Evolutionary conservation across 2,329 filamentous ascomycete species (phyloP).

Genomic region (Penicillium sp.): DNA sequence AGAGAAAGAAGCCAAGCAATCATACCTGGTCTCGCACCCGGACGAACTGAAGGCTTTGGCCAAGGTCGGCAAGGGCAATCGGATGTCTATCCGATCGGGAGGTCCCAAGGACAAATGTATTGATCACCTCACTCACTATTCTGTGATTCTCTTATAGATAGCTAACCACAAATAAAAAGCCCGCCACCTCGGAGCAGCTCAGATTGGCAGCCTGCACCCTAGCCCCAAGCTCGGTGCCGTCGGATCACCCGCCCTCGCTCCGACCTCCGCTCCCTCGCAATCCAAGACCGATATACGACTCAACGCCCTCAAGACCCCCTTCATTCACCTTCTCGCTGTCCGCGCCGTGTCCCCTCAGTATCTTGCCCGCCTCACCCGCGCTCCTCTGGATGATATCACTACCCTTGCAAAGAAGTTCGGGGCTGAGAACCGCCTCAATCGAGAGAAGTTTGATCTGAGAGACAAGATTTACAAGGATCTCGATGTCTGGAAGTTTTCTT

Average conservation of each 20-base stretch:
- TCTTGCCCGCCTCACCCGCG: constrained; percentile 52
- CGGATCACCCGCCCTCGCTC: constrained; percentile 44
- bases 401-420: constrained; percentile 58
- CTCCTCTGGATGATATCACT: constrained; percentile 54
- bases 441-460: constrained; percentile 57
- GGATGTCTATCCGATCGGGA: constrained; percentile 9
- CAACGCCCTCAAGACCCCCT: constrained; percentile 50
- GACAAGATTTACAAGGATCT: constrained; percentile 66
- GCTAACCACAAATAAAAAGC: neutral
- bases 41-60: constrained; percentile 41
- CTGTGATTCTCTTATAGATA: neutral
- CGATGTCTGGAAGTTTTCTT: constrained; percentile 65
- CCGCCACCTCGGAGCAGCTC: constrained; percentile 39
- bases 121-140: neutral
- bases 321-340: constrained; percentile 60
- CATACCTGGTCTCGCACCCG: constrained; percentile 42
- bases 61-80: constrained; percentile 3
- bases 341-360: constrained; percentile 53
- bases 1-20: constrained; percentile 64
- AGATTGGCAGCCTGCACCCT: constrained; percentile 45
- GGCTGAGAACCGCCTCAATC: constrained; percentile 52
- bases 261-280: constrained; percentile 49
- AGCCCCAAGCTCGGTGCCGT: constrained; percentile 46
- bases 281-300: constrained; percentile 44
- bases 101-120: constrained; percentile 38